Evolutionary conservation across 78 protist genomes (phyloP).

Genomic region (Polysphondylium violaceum): DNA sequence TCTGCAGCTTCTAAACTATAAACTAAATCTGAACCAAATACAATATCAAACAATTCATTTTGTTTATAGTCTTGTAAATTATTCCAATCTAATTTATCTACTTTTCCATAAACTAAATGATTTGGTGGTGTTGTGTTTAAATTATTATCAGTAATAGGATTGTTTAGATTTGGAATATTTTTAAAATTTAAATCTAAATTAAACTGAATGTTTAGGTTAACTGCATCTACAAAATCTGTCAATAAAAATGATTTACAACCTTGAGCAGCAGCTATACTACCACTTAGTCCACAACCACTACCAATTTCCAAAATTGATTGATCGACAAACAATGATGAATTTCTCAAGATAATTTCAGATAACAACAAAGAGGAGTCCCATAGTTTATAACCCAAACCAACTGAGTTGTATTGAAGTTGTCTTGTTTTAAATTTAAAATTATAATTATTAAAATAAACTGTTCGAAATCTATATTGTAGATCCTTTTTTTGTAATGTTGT

Average conservation of each 20-base stretch:
- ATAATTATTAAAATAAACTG: constrained; percentile 3
- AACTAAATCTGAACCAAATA: constrained; percentile 5
- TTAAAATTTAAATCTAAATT: constrained; percentile 7
- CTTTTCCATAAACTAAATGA: neutral
- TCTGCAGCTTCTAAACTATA: neutral
- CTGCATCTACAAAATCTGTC: neutral
- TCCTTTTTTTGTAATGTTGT: neutral
- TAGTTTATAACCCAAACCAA: constrained; percentile 7
- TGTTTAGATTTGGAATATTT: neutral
- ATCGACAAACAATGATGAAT: neutral
- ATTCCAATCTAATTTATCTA: neutral
- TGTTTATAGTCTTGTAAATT: too few relatives aligned
- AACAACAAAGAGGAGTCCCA: neutral
- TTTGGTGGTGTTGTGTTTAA: neutral
- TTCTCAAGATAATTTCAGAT: neutral
- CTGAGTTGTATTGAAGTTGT: neutral
- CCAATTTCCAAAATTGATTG: neutral
- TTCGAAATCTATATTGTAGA: neutral
- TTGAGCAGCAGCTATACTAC: neutral
- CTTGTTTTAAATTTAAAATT: neutral
- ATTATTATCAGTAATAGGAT: neutral
- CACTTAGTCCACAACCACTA: constrained; percentile 5
- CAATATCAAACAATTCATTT: constrained; percentile 1
- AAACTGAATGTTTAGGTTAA: neutral
- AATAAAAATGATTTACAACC: neutral